Percentiles rank a stretch among this genome's conserved stretches.
Evolutionary conservation across 2,329 filamentous ascomycete genomes (phyloP).

Genomic region (Phaeomoniella chlamydospora): DNA sequence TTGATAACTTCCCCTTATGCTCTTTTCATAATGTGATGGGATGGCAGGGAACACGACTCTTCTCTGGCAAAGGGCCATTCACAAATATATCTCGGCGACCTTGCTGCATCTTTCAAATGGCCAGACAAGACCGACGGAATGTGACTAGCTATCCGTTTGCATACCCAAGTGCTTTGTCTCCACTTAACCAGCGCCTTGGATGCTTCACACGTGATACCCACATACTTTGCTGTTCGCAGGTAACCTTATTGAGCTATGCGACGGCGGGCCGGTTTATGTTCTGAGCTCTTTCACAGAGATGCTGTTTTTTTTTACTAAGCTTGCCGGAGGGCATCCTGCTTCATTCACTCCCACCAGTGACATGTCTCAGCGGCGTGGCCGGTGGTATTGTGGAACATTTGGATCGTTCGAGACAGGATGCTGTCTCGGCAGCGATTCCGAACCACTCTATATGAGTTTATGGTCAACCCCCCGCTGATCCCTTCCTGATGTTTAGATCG

Average conservation of each 20-base stretch:
- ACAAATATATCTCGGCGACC: no score
- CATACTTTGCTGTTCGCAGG: background rate
- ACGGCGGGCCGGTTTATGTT: slow-evolving; percentile 2
- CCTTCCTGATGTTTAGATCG: background rate
- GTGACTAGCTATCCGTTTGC: background rate
- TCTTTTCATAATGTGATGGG: no score
- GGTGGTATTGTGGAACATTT: no score
- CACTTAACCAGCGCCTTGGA: background rate
- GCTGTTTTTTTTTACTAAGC: slow-evolving; percentile 7
- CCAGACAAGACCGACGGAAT: no score
- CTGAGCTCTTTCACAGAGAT: slow-evolving; percentile 7
- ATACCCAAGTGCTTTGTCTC: background rate
- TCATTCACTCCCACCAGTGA: no score
- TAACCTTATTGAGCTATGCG: no score
- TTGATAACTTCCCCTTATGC: no score
- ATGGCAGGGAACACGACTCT: no score
- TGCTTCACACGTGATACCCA: background rate
- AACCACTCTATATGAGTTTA: background rate
- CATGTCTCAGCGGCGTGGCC: no score
- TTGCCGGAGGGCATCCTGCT: no score
- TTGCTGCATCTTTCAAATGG: no score
- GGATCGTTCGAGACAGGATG: background rate
- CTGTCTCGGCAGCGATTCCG: background rate
- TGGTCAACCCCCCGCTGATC: background rate
- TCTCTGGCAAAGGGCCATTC: no score